Evolutionary conservation across 2,329 filamentous ascomycete genomes (phyloP).

Genomic region (Pseudogymnoascus sp.): DNA sequence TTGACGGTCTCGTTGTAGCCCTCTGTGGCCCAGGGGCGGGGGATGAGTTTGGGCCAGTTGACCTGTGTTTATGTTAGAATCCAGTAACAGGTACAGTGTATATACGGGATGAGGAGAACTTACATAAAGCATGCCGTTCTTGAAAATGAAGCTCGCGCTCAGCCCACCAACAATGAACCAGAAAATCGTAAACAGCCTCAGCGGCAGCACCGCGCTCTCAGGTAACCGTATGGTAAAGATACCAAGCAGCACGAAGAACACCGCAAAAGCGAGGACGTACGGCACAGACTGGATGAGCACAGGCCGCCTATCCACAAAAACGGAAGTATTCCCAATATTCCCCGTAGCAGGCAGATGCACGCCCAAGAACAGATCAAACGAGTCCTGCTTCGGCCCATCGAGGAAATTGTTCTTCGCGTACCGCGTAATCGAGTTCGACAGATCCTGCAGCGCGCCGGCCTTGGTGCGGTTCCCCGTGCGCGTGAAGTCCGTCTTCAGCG

Average conservation of each 20-base stretch:
- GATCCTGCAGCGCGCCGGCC: conserved; percentile 74
- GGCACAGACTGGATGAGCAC: conserved; percentile 88
- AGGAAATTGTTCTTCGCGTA: conserved; percentile 92
- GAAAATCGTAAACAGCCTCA: conserved; percentile 73
- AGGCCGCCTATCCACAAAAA: conserved; percentile 80
- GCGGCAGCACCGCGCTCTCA: conserved; percentile 67
- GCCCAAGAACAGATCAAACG: conserved; percentile 89
- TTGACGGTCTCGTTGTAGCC: conserved; percentile 80
- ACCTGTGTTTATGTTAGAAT: conserved; percentile 47
- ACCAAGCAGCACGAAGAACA: conserved; percentile 74
- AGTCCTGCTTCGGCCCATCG: conserved; percentile 89
- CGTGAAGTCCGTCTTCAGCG: conserved; percentile 96
- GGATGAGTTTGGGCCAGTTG: conserved; percentile 96
- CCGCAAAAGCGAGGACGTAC: conserved; percentile 73
- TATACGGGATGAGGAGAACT: conserved; percentile 33
- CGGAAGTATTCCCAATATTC: conserved; percentile 58
- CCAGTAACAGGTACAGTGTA: neutral
- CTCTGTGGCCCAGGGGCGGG: conserved; percentile 75
- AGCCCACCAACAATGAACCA: conserved; percentile 65
- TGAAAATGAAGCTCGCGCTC: conserved; percentile 67
- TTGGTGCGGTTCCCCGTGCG: conserved; percentile 85
- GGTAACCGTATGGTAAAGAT: conserved; percentile 63
- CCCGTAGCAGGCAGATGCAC: conserved; percentile 68
- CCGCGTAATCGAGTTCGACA: conserved; percentile 78
- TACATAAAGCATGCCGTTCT: conserved; percentile 89